These are phyloP conservation scores for Fraxinus platypoda DNA, from an alignment of 305 asterid genomes.

Conservation along the genomic window DNA sequence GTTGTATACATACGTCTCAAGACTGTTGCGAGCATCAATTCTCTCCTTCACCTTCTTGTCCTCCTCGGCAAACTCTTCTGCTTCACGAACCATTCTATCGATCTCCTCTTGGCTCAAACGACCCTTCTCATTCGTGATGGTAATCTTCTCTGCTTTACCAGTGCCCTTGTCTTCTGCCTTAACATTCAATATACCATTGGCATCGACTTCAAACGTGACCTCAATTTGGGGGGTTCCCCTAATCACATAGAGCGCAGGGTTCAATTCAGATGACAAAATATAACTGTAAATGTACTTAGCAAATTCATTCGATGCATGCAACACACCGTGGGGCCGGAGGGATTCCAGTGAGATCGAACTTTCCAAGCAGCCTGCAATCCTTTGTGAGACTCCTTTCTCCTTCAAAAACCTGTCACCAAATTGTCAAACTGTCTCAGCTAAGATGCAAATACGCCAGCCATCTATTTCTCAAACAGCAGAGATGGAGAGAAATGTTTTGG, in stretches of 20 bases:
- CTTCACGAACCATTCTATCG: constrained; percentile 53
- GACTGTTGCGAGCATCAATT: neutral
- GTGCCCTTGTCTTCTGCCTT: constrained; percentile 17
- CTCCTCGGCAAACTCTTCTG: constrained; percentile 56
- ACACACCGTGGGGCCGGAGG: constrained; percentile 88
- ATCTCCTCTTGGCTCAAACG: constrained; percentile 53
- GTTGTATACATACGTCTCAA: neutral
- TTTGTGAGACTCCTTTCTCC: constrained; percentile 92
- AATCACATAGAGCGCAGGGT: neutral
- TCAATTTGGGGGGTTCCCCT: constrained; percentile 1
- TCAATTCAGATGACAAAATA: neutral
- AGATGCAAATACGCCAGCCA: neutral
- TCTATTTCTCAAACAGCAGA: neutral
- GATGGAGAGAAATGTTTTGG: neutral
- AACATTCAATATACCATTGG: neutral
- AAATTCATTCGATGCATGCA: neutral
- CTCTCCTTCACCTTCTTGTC: constrained; percentile 37
- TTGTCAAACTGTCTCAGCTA: neutral
- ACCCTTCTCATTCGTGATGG: constrained; percentile 56
- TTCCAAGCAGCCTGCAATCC: constrained; percentile 88
- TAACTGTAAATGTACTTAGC: neutral
- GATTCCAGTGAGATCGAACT: constrained; percentile 84
- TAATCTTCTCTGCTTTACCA: constrained; percentile 53
- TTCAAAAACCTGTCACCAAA: constrained; percentile 63
- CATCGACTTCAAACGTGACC: neutral